Evolutionary conservation across 768 basidiomycete genomes (phyloP), one percentile per base, ranked within the genome.

Genomic region (Termitomyces sp.): DNA sequence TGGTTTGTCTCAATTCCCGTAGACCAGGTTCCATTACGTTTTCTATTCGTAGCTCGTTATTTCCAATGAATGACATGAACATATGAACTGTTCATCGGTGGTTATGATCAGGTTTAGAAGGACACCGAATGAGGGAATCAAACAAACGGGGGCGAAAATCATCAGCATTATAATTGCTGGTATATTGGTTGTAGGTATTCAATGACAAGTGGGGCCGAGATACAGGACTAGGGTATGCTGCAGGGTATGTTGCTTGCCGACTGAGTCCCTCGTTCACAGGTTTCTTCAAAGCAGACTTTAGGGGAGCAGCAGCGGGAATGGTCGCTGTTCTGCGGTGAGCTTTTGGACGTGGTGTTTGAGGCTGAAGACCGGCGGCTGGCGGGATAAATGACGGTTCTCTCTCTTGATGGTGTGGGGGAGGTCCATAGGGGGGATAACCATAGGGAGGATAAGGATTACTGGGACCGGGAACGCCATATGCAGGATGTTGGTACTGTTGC

Each of bases 1-100:
- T 75, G 3, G 72, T 68, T 40, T 79, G 74, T 56, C 81, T 73
- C 41, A 91, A 76, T 61, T 87, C 86, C 35, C 82, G 78, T 47
- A 86, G 70, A 1, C 82, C 84, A 5, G 75, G 69, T 40, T 73
- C 68, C 56, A 76, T 73, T 35, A 80, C 71, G 56, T 80, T 77
- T 60, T 86, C 83, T 47, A 84, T 73, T 47, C 78, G 78, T 43
- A 91, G 70, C 69, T 89, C 85, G 63, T 82, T 86, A 56, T 81
- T 80, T 42, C 83, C 80, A 57, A 80, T 78, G 63, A 92, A 83
- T 23, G 86, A 82, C 47, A 92, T 73, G 65, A 90, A 86, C 74
- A 90, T 76, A 65, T 91, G 88, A 61, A 83, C 89, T 91, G 48
- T 37, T 62, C 48, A 57, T 49, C 48, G 16, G 52, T 62, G 37